Conservation (phyloP, 2,329 filamentous ascomycete species). For the Ophiostoma himal-ulmi region DNA sequence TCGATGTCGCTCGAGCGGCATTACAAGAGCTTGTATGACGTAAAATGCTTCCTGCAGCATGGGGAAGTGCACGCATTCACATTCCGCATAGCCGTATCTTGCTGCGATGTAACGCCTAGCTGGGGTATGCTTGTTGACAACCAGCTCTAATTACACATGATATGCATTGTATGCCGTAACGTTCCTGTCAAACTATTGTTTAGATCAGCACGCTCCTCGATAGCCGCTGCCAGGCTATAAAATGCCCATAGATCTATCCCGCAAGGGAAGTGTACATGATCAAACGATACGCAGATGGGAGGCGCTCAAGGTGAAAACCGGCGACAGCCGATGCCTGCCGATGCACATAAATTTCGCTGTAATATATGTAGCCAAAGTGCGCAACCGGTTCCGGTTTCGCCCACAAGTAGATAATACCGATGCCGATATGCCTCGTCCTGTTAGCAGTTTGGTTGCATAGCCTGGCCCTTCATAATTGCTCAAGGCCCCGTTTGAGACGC, state of each 20-base stretch:
- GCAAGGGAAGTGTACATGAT: not conserved
- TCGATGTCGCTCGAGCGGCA: slow-evolving; percentile 3
- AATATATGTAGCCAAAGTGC: not conserved
- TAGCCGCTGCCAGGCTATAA: not conserved
- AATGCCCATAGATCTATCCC: too few relatives aligned
- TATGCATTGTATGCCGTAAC: not conserved
- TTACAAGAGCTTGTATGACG: not conserved
- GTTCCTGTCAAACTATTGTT: not conserved
- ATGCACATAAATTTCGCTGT: not conserved
- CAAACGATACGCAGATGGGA: not conserved
- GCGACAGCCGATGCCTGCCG: not conserved
- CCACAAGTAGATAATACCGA: not conserved
- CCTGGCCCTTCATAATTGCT: not conserved
- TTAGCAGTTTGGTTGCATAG: not conserved
- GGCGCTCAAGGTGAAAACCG: too few relatives aligned
- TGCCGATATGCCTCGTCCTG: not conserved
- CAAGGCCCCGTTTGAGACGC: not conserved
- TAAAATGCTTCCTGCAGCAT: not conserved
- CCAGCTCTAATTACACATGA: not conserved
- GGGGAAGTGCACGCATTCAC: not conserved
- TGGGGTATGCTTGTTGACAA: not conserved
- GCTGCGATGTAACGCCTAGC: not conserved
- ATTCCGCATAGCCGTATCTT: not conserved
- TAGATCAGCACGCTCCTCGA: not conserved
- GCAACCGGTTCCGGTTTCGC: not conserved